Conservation (phyloP, 2,329 filamentous ascomycete genomes). For the Fusarium musae region DNA sequence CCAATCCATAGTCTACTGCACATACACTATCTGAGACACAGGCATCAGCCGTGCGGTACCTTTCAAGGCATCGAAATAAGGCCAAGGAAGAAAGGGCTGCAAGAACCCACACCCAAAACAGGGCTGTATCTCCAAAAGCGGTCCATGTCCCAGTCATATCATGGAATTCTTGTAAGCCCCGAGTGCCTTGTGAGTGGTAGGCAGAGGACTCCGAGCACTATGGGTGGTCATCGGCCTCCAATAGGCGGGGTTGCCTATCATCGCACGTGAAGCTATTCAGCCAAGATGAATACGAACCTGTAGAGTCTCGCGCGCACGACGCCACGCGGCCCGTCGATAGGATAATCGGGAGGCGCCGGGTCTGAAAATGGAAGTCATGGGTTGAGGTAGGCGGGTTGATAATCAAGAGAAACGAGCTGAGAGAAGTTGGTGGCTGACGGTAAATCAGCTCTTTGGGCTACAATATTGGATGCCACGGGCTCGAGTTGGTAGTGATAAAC, state of each 20-base stretch:
- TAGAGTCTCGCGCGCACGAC: slow-evolving; percentile 33
- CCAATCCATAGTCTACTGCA: slow-evolving; percentile 24
- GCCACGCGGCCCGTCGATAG: slow-evolving; percentile 40
- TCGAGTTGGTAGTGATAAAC: slow-evolving; percentile 35
- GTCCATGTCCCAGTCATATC: slow-evolving; percentile 38
- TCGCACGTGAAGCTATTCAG: slow-evolving; percentile 41
- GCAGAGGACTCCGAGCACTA: slow-evolving; percentile 1
- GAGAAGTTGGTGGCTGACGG: slow-evolving; percentile 34
- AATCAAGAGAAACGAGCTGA: slow-evolving; percentile 38
- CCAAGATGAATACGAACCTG: slow-evolving; percentile 33
- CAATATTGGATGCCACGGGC: slow-evolving; percentile 18
- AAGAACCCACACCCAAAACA: slow-evolving; percentile 34
- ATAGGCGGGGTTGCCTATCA: slow-evolving; percentile 33
- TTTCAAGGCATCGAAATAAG: slow-evolving; percentile 28
- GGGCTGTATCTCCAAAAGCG: slow-evolving; percentile 31
- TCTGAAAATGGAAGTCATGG: slow-evolving; percentile 44
- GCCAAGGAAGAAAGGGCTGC: slow-evolving; percentile 20
- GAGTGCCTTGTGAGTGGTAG: slow-evolving; percentile 35
- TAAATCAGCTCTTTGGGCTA: slow-evolving; percentile 19
- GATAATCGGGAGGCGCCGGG: slow-evolving; percentile 26
- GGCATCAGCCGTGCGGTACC: slow-evolving; percentile 26
- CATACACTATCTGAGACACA: slow-evolving; percentile 29
- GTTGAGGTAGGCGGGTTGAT: slow-evolving; percentile 32
- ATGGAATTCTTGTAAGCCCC: slow-evolving; percentile 31
- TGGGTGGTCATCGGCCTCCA: slow-evolving; percentile 43